phyloP scores from a whole-genome alignment of 2,329 filamentous ascomycete genomes.

The Hirsutella thompsonii region DNA sequence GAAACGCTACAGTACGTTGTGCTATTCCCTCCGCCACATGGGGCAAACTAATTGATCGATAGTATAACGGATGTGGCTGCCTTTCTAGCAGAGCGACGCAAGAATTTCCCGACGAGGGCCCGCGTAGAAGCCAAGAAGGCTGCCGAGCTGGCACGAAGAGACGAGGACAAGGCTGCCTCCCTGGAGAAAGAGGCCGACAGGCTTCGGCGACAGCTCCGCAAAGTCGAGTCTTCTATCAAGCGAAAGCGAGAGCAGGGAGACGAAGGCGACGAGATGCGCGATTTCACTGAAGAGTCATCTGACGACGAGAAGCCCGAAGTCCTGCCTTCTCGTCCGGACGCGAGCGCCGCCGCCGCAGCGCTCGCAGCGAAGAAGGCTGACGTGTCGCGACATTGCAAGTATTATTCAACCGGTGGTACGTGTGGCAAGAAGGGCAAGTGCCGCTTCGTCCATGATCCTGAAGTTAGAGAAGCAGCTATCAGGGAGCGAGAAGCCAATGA shows the following conservation, averaged over 20 bases:
- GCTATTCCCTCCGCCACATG: not conserved
- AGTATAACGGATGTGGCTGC: slow-evolving; percentile 58
- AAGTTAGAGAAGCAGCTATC: slow-evolving; percentile 49
- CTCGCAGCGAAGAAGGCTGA: slow-evolving; percentile 44
- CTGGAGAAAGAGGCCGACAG: slow-evolving; percentile 49
- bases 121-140: slow-evolving; percentile 52
- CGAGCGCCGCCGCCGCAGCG: slow-evolving; percentile 19
- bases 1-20: slow-evolving; percentile 42
- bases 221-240: slow-evolving; percentile 58
- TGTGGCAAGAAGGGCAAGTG: slow-evolving; percentile 66
- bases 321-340: slow-evolving; percentile 33
- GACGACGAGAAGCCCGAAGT: slow-evolving; percentile 48
- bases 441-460: slow-evolving; percentile 56
- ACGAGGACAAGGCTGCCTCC: slow-evolving; percentile 48
- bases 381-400: slow-evolving; percentile 55
- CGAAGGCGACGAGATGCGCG: slow-evolving; percentile 53
- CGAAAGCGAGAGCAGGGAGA: slow-evolving; percentile 56
- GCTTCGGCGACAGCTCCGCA: slow-evolving; percentile 50
- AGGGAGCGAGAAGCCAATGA: slow-evolving; percentile 52
- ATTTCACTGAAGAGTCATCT: slow-evolving; percentile 36
- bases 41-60: not conserved
- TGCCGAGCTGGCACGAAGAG: slow-evolving; percentile 27
- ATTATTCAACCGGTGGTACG: slow-evolving; percentile 54
- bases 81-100: slow-evolving; percentile 72
- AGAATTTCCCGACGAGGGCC: slow-evolving; percentile 67